phyloP scores from a whole-genome alignment of 352 stramenopile species.

The Phytophthora meadii region DNA sequence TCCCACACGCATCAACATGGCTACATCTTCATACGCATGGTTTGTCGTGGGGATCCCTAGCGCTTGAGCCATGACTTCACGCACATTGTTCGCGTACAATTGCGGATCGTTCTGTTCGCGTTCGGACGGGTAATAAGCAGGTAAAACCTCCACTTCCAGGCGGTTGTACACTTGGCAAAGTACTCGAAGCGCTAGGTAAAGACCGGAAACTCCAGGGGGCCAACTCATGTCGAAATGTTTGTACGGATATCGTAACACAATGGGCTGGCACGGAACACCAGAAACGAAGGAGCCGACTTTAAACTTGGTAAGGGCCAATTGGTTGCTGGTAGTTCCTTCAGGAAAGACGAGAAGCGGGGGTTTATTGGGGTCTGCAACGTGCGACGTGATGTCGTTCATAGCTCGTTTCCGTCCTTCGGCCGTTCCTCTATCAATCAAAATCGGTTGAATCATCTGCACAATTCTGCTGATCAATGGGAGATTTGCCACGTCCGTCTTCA shows the following conservation, averaged over 20 bases:
- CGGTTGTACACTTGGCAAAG: slow-evolving; percentile 78
- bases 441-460: slow-evolving; percentile 66
- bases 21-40: slow-evolving; percentile 79
- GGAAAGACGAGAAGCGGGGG: slow-evolving; percentile 79
- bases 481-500: slow-evolving; percentile 71
- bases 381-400: slow-evolving; percentile 66
- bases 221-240: slow-evolving; percentile 80
- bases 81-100: slow-evolving; percentile 68
- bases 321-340: slow-evolving; percentile 77
- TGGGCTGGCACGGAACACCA: slow-evolving; percentile 59
- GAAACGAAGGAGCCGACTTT: slow-evolving; percentile 78
- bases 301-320: slow-evolving; percentile 75
- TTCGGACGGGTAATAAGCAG: slow-evolving; percentile 55
- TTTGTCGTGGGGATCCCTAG: slow-evolving; percentile 68
- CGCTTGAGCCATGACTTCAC: slow-evolving; percentile 57
- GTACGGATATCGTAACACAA: slow-evolving; percentile 75
- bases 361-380: slow-evolving; percentile 47
- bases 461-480: slow-evolving; percentile 65
- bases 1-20: slow-evolving; percentile 62
- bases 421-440: slow-evolving; percentile 69
- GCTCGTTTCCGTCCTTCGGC: slow-evolving; percentile 58
- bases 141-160: slow-evolving; percentile 66
- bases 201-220: slow-evolving; percentile 56
- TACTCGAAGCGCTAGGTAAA: slow-evolving; percentile 64
- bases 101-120: slow-evolving; percentile 51